phyloP scores from a whole-genome alignment of 306 rosid species.

The Chamaecrista fasciculata region DNA sequence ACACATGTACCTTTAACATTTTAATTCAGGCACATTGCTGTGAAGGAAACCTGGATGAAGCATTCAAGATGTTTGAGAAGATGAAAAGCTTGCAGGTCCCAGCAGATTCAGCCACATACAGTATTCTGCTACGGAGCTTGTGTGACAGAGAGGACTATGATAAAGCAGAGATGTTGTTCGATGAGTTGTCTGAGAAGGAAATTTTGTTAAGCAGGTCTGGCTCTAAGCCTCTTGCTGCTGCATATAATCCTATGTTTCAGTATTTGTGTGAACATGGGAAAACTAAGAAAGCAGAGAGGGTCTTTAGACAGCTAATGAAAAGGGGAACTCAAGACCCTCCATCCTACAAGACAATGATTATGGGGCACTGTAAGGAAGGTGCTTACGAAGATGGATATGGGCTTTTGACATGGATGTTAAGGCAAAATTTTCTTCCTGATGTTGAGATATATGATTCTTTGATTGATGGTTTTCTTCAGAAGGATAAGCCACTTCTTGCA shows the following conservation, averaged over 20 bases:
- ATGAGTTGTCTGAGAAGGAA: constrained; percentile 56
- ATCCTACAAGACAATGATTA: constrained; percentile 62
- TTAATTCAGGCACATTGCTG: constrained; percentile 60
- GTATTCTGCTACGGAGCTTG: constrained; percentile 61
- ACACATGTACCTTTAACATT: constrained; percentile 78
- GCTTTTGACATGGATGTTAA: constrained; percentile 68
- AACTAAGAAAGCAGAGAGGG: constrained; percentile 66
- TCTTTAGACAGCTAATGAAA: constrained; percentile 78
- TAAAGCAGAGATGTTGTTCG: constrained; percentile 67
- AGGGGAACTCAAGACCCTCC: constrained; percentile 84
- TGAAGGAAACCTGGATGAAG: constrained; percentile 64
- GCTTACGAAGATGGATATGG: constrained; percentile 58
- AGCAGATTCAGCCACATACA: constrained; percentile 78
- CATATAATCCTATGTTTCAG: constrained; percentile 65
- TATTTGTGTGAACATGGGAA: constrained; percentile 68
- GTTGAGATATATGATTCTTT: constrained; percentile 53
- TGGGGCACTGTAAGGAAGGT: constrained; percentile 86
- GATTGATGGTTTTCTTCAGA: constrained; percentile 65
- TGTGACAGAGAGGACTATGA: constrained; percentile 55
- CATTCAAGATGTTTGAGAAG: constrained; percentile 55
- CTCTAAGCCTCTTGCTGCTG: constrained; percentile 75
- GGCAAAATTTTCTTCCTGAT: constrained; percentile 73
- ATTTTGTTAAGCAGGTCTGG: constrained; percentile 51
- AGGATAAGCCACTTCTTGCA: constrained; percentile 68
- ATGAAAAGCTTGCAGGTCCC: constrained; percentile 53